These are phyloP conservation scores for Brassica cretica DNA, from an alignment of 345 rosid genomes.

Conservation along the genomic window DNA sequence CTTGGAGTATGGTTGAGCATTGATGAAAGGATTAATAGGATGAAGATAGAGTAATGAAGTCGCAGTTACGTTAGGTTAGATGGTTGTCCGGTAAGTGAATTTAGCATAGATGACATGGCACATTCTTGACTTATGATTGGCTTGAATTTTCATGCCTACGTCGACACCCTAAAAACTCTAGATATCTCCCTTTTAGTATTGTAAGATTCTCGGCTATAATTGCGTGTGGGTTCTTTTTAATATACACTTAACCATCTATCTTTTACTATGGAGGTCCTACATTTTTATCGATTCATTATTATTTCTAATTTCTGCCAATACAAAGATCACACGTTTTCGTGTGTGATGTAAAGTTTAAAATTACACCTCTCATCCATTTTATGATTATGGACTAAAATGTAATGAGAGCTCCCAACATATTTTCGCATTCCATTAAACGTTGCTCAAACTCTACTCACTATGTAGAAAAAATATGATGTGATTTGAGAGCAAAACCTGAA, in stretches of 20 bases:
- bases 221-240: slow-evolving; percentile 30
- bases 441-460: neutral
- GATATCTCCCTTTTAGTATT: no score
- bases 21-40: neutral
- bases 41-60: neutral
- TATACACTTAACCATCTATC: neutral
- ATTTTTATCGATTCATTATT: slow-evolving; percentile 22
- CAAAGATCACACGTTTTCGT: slow-evolving; percentile 19
- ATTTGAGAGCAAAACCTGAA: no score
- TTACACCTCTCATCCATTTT: neutral
- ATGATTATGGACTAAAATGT: no score
- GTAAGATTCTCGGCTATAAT: neutral
- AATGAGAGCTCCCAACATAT: neutral
- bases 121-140: no score
- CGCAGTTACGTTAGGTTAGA: neutral
- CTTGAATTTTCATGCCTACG: no score
- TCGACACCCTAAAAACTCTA: no score
- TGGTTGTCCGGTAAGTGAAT: neutral
- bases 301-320: slow-evolving; percentile 10
- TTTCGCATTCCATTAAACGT: slow-evolving; percentile 4
- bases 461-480: no score
- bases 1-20: neutral
- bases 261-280: slow-evolving; percentile 30
- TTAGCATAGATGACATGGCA: neutral
- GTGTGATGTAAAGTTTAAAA: slow-evolving; percentile 16